Percentiles rank a stretch among this genome's conserved stretches.
These are phyloP conservation scores for Xylariomycetidae sp. DNA, from an alignment of 2,329 filamentous ascomycete species.

Conservation along the genomic window DNA sequence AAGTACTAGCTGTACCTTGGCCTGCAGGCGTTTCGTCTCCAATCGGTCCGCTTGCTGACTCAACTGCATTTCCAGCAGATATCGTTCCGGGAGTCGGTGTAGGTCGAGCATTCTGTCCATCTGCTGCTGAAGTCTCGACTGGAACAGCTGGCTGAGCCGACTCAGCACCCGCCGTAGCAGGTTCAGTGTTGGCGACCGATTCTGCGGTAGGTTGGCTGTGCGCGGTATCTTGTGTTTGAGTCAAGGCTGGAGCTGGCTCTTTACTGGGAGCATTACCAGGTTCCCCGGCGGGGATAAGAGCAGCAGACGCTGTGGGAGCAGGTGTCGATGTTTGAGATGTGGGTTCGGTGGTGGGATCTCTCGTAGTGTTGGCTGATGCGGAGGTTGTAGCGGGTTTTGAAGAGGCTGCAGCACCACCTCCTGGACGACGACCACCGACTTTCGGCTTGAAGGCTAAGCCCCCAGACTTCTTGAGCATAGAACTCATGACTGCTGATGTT, in stretches of 20 bases:
- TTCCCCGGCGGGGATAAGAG: constrained; percentile 13
- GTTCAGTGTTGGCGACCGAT: no score
- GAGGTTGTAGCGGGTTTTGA: constrained; percentile 17
- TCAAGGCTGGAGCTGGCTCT: constrained; percentile 1
- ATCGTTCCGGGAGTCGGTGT: no score
- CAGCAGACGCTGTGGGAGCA: constrained; percentile 12
- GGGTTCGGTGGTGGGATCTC: constrained; percentile 18
- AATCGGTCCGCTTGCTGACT: no score
- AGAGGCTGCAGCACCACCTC: constrained; percentile 33
- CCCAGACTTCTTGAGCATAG: constrained; percentile 64
- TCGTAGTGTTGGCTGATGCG: constrained; percentile 15
- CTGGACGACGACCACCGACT: constrained; percentile 51
- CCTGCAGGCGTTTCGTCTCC: no score
- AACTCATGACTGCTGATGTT: constrained; percentile 56
- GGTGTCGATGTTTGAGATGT: constrained; percentile 16
- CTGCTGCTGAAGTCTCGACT: no score
- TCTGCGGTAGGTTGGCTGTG: no score
- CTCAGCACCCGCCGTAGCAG: no score
- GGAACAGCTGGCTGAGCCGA: no score
- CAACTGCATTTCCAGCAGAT: no score
- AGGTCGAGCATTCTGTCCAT: no score
- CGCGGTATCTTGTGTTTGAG: no score
- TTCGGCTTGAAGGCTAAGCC: constrained; percentile 66
- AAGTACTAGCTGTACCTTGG: no score
- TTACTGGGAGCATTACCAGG: constrained; percentile 1